A percentile compares a stretch with the other conserved stretches of the same genome.
phyloP scores from a whole-genome alignment of 495 filamentous ascomycete species.

The Cenococcum geophilum region DNA sequence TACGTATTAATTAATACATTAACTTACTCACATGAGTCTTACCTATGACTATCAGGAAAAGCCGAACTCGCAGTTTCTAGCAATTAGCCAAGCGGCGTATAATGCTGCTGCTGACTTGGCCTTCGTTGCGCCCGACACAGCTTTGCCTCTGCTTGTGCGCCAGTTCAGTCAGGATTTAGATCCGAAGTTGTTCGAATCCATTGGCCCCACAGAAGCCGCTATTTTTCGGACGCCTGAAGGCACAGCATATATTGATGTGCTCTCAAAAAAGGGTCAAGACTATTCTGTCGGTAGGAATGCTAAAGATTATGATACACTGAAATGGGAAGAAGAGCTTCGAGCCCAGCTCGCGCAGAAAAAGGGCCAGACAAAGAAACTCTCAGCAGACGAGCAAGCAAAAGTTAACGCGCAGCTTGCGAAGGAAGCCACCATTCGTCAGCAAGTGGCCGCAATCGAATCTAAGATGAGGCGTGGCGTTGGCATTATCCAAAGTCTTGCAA shows the following conservation, averaged over 20 bases:
- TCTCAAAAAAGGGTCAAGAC: constrained; percentile 66
- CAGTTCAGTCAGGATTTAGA: constrained; percentile 68
- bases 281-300: constrained; percentile 69
- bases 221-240: constrained; percentile 87
- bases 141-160: constrained; percentile 67
- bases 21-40: neutral
- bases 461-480: constrained; percentile 74
- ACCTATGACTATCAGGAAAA: constrained; percentile 8
- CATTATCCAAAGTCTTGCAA: constrained; percentile 72
- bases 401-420: constrained; percentile 88
- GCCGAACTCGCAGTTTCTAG: constrained; percentile 21
- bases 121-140: constrained; percentile 80
- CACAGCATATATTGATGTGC: constrained; percentile 79
- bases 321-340: constrained; percentile 94
- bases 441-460: constrained; percentile 59
- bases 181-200: constrained; percentile 53
- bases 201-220: constrained; percentile 80
- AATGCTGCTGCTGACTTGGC: constrained; percentile 80
- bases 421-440: constrained; percentile 67
- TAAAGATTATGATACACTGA: constrained; percentile 90
- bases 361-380: constrained; percentile 85
- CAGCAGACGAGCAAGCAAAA: constrained; percentile 77
- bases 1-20: constrained; percentile 30
- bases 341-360: constrained; percentile 85
- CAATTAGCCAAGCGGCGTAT: constrained; percentile 63